Conservation (phyloP, 306 rosid species). For the Mimosa pudica region DNA sequence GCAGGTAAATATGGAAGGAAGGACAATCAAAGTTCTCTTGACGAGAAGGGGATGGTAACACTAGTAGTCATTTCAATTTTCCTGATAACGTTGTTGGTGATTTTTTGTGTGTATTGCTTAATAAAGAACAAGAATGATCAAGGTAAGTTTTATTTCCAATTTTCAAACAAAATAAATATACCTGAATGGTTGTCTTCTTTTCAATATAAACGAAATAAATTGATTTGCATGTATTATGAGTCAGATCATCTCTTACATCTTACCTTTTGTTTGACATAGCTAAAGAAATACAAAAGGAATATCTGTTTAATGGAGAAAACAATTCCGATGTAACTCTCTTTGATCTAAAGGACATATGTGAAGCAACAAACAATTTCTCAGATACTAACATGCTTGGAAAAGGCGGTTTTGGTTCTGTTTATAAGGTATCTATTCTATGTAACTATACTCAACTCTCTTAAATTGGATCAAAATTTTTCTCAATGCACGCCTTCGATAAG, state of each 20-base stretch:
- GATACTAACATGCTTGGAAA: not conserved
- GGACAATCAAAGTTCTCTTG: slow-evolving; percentile 38
- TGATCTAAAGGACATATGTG: slow-evolving; percentile 39
- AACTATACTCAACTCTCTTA: not conserved
- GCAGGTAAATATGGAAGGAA: slow-evolving; percentile 41
- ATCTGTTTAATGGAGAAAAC: slow-evolving; percentile 22
- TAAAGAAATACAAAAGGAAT: not conserved
- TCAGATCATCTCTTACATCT: not conserved
- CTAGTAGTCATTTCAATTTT: not conserved
- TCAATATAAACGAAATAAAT: not conserved
- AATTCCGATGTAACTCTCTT: slow-evolving; percentile 46
- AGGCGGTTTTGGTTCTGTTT: not conserved
- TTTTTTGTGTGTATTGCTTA: slow-evolving; percentile 24
- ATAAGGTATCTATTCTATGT: not conserved
- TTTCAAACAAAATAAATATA: not conserved
- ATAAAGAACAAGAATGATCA: not conserved
- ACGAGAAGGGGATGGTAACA: slow-evolving; percentile 44
- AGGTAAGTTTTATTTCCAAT: not conserved
- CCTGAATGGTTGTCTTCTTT: not conserved
- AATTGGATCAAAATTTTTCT: no score
- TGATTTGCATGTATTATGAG: not conserved
- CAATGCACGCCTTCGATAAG: no score
- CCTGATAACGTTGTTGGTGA: slow-evolving; percentile 13
- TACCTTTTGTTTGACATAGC: not conserved
- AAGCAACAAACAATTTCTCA: slow-evolving; percentile 57